Base-by-base conservation (phyloP, 202 grass and related monocot genomes). In the Zizania palustris region DNA sequence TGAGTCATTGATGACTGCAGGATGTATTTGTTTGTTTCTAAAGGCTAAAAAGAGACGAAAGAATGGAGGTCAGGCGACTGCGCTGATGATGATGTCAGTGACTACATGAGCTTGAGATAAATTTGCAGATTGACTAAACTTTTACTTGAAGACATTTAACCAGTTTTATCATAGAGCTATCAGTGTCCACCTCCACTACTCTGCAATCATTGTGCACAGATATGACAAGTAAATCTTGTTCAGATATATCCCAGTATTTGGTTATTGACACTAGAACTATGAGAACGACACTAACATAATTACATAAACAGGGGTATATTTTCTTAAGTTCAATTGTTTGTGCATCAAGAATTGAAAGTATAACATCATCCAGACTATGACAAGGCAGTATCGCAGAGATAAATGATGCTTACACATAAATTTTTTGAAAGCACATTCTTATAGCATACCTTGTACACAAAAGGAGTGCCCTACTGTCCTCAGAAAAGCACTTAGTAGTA, bases 401-500 rank as follows among this genome's bases (percentile, higher is more conserved):
- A 3, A 54, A 54, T 56, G 45, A 67, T 53, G 44, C 21, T 54
- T 34, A 19, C 2, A 4, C 45, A 61, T 16, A 20, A 4, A 1
- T 9, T 18, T 55, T 54, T 54, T 19, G 0, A 7, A 60, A 38
- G 54, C 2, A 19, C 44, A 11, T 36, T 67, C 20, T 6, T 55
- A 10, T 44, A 51, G 42, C 14, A 66, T 75, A 85, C 87, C 82
- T 85, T 63, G 77, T 78, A 72, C 66, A 85, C 60, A 85, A 37
- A 68, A 82, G 78, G 72, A 73, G 67, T 56, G 72, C 18, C 72
- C 28, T 13, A 73, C 60, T 56, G 72, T 28, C 72, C 28, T 13
- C 51, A 35, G 46, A 41, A 80, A 68, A 66, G 69, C 83, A 67
- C 72, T 98, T 66, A 98, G 82, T 98, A 98, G 76, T 94, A 98